Evolutionary conservation across 371 early-diverging fungal species (phyloP).

Genomic region (Dinochytrium kinnereticum): DNA sequence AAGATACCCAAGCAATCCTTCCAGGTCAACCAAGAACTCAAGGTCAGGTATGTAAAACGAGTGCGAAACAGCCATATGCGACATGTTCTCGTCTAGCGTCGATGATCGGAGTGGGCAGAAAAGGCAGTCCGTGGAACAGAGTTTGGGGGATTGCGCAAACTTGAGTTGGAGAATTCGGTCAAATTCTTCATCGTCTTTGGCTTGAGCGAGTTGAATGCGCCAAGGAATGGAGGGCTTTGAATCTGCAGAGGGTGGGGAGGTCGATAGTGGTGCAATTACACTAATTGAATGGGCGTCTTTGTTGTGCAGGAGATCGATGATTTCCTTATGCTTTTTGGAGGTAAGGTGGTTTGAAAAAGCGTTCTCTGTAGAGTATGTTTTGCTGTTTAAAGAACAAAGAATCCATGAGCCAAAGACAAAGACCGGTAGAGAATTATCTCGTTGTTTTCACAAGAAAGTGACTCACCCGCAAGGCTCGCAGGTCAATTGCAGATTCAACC

Average conservation of each 20-base stretch:
- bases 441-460: no score
- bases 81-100: constrained; percentile 63
- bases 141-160: constrained; percentile 58
- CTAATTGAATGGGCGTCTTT: background rate
- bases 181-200: constrained; percentile 58
- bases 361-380: constrained; percentile 77
- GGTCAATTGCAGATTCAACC: background rate
- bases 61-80: constrained; percentile 88
- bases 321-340: constrained; percentile 94
- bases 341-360: constrained; percentile 84
- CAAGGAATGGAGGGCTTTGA: constrained; percentile 1
- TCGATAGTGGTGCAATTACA: background rate
- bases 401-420: background rate
- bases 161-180: constrained; percentile 74
- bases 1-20: constrained; percentile 85
- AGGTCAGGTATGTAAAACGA: constrained; percentile 94
- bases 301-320: constrained; percentile 51
- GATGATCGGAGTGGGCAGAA: constrained; percentile 64
- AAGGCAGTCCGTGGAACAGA: constrained; percentile 66
- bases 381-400: constrained; percentile 45
- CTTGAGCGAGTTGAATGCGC: background rate
- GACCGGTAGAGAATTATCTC: no score
- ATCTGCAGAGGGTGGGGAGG: background rate
- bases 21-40: constrained; percentile 84
- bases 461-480: background rate